Percentiles rank a stretch among this genome's conserved stretches.
phyloP scores from a whole-genome alignment of 2,329 filamentous ascomycete species.

The Claviceps paspali region DNA sequence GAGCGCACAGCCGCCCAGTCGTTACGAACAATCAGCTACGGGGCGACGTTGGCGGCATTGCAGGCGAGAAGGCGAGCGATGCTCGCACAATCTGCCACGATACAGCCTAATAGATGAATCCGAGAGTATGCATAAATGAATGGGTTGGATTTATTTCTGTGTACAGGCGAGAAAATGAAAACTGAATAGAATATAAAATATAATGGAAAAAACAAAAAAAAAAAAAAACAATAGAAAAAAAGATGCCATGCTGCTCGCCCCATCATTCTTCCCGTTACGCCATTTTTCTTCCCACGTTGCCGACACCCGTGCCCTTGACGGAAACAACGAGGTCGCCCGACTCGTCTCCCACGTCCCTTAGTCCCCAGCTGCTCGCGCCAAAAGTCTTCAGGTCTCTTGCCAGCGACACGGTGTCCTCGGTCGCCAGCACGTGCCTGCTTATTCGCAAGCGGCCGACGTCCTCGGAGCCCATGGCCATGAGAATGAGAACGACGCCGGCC shows the following conservation, averaged over 20 bases:
- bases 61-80: slow-evolving; percentile 27
- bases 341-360: slow-evolving; percentile 56
- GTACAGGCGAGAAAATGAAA: not conserved
- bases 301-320: slow-evolving; percentile 83
- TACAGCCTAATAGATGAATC: slow-evolving; percentile 9
- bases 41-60: slow-evolving; percentile 36
- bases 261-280: slow-evolving; percentile 30
- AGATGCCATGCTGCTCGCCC: no score
- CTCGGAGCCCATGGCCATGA: slow-evolving; percentile 98
- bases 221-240: not conserved
- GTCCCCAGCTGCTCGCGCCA: slow-evolving; percentile 79
- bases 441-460: slow-evolving; percentile 80
- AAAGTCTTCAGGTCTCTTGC: slow-evolving; percentile 80
- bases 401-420: slow-evolving; percentile 63
- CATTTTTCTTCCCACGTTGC: slow-evolving; percentile 89
- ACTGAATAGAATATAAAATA: no score
- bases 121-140: no score
- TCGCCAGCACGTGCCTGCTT: slow-evolving; percentile 66
- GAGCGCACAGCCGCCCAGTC: slow-evolving; percentile 34
- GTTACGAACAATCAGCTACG: slow-evolving; percentile 38
- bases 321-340: slow-evolving; percentile 68
- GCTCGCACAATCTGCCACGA: slow-evolving; percentile 12
- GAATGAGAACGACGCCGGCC: slow-evolving; percentile 57
- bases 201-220: not conserved
- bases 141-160: no score